These are phyloP conservation scores for Perkinsus chesapeaki DNA, from an alignment of 169 alveolate species.

Conservation along the genomic window DNA sequence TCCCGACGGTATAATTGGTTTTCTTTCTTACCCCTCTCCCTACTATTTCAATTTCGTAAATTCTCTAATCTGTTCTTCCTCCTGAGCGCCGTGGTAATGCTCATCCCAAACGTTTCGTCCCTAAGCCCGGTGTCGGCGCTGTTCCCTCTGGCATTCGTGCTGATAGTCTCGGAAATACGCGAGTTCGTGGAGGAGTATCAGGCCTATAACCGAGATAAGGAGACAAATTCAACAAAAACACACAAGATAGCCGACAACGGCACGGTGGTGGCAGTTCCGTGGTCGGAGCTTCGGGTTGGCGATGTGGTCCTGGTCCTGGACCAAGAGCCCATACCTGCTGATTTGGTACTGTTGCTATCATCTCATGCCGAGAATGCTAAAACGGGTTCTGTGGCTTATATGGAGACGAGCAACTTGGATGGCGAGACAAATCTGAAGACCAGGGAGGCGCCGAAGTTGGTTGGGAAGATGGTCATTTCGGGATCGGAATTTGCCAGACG, in stretches of 20 bases:
- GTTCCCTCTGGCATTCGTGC: conserved; percentile 74
- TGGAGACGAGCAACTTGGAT: conserved; percentile 72
- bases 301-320: conserved; percentile 69
- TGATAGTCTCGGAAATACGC: conserved; percentile 71
- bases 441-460: conserved; percentile 32
- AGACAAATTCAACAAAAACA: conserved; percentile 64
- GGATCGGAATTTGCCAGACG: not conserved
- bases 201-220: conserved; percentile 68
- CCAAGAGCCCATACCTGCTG: conserved; percentile 82
- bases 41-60: not conserved
- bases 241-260: conserved; percentile 53
- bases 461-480: not conserved
- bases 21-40: not conserved
- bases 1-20: not conserved
- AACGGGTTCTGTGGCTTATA: conserved; percentile 68
- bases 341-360: conserved; percentile 66
- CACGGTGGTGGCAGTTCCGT: conserved; percentile 40
- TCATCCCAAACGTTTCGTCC: not conserved
- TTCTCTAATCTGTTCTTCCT: not conserved
- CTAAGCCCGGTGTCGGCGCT: conserved; percentile 16
- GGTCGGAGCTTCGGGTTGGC: conserved; percentile 77
- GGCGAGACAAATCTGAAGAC: conserved; percentile 82
- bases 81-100: not conserved
- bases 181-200: conserved; percentile 80
- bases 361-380: conserved; percentile 39